A percentile compares a stretch with the other conserved stretches of the same genome.
Evolutionary conservation across 2,329 filamentous ascomycete species (phyloP).

Genomic region (Curvularia hawaiiensis): DNA sequence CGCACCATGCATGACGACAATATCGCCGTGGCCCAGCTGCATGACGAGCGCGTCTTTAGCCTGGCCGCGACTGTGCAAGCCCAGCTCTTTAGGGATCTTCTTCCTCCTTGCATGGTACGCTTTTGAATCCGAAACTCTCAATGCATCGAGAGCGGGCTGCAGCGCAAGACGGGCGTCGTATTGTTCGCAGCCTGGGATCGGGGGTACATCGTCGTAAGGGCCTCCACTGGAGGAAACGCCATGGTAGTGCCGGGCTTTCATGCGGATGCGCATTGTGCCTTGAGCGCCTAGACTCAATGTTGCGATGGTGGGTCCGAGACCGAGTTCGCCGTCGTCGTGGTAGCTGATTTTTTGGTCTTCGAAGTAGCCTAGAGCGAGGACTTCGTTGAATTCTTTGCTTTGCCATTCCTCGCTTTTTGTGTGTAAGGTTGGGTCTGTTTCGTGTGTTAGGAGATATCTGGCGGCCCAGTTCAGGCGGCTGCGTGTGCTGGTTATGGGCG

Average conservation of each 20-base stretch:
- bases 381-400: conserved; percentile 63
- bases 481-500: conserved; percentile 56
- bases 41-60: conserved; percentile 51
- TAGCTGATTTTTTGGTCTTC: conserved; percentile 64
- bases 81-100: conserved; percentile 47
- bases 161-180: conserved; percentile 44
- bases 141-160: conserved; percentile 33
- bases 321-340: conserved; percentile 70
- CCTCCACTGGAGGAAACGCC: conserved; percentile 42
- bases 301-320: conserved; percentile 66
- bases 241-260: conserved; percentile 58
- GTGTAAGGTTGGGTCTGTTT: conserved; percentile 16
- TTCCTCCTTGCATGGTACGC: conserved; percentile 36
- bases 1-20: conserved; percentile 67
- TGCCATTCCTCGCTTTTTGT: conserved; percentile 14
- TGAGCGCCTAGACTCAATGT: conserved; percentile 63
- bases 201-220: conserved; percentile 39
- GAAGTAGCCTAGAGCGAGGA: conserved; percentile 67
- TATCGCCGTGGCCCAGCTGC: conserved; percentile 65
- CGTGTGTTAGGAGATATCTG: conserved; percentile 46
- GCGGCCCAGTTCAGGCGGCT: conserved; percentile 63
- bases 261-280: conserved; percentile 63
- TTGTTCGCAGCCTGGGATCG: conserved; percentile 36
- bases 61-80: conserved; percentile 37
- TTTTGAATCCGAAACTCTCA: conserved; percentile 25